These are phyloP conservation scores for Lentinula lateritia DNA, from an alignment of 768 basidiomycete genomes.

Conservation along the genomic window DNA sequence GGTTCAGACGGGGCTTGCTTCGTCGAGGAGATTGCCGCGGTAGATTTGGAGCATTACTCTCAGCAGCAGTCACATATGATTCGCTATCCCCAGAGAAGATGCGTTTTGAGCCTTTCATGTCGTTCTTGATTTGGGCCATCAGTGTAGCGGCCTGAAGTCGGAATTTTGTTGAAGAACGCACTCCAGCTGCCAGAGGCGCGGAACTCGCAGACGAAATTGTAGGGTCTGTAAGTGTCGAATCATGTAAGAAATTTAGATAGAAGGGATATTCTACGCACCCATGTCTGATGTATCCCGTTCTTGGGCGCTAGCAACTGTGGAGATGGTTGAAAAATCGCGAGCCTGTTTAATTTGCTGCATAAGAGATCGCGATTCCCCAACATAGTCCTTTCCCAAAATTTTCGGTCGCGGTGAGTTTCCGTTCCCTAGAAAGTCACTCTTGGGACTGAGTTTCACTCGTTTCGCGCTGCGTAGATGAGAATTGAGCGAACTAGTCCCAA, in stretches of 20 bases:
- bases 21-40: conserved; percentile 2
- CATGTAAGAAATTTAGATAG: neutral
- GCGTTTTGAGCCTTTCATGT: conserved; percentile 71
- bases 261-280: neutral
- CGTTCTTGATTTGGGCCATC: conserved; percentile 82
- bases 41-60: neutral
- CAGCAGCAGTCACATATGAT: conserved; percentile 22
- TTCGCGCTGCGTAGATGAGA: conserved; percentile 71
- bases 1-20: neutral
- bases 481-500: conserved; percentile 30
- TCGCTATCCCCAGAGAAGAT: conserved; percentile 67
- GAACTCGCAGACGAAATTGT: neutral
- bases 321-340: conserved; percentile 72
- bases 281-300: neutral
- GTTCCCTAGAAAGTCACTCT: conserved; percentile 51
- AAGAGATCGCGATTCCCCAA: conserved; percentile 69
- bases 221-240: neutral
- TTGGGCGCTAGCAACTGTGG: conserved; percentile 45
- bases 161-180: conserved; percentile 62
- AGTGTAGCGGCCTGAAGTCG: conserved; percentile 72
- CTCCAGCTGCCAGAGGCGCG: neutral
- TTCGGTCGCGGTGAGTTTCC: conserved; percentile 45
- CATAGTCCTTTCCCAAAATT: conserved; percentile 56
- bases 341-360: conserved; percentile 80
- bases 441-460: conserved; percentile 73